Evolutionary conservation across 108 stramenopile species (phyloP), one percentile per base, ranked within the genome.

Genomic region (Skeletonema marinoi): DNA sequence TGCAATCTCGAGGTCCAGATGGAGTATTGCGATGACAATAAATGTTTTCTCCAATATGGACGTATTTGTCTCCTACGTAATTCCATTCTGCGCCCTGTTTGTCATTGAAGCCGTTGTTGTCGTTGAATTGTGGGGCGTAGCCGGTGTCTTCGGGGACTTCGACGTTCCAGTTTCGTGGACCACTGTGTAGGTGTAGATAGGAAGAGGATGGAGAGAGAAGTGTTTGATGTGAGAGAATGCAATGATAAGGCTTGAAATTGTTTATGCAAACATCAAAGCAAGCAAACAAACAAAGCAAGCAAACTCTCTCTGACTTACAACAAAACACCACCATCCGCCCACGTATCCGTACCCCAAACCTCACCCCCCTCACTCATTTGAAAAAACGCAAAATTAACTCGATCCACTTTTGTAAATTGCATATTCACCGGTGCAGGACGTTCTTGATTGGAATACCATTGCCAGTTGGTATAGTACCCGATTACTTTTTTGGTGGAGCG

Each of bases 71-170:
- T 12, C 82, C 82, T 31, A 77, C 67, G 41, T 83, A 83, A 41
- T 68, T 77, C 39, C 59, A 83, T 14, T 68, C 56, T 2, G 41
- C 65, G 13, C 68, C 76, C 7, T 36, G n/a, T 61, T 59, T 17
- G 32, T 77, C 72, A 58, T 64, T 76, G 46, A 83, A 83, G 16
- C 82, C 82, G 66, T 83, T 83, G 46, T 83, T 71, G 32, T 83
- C 76, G 21, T 73, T 70, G 72, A 83, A 83, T 60, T 83, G 82
- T 13, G 82, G 82, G 13, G 82, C 82, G 46, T 83, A 74, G 5
- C 75, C 76, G n/a, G 72, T 21, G 2, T 77, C 62, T 0, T 42
- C 46, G 32, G 64, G 66, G 9, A 77, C 62, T 17, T 30, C 61
- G 16, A 72, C 60, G 36, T 66, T 56, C 82, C 82, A 83, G 42